Base-by-base conservation (phyloP, 805 yeast species). In the Barnettozyma sp. region DNA sequence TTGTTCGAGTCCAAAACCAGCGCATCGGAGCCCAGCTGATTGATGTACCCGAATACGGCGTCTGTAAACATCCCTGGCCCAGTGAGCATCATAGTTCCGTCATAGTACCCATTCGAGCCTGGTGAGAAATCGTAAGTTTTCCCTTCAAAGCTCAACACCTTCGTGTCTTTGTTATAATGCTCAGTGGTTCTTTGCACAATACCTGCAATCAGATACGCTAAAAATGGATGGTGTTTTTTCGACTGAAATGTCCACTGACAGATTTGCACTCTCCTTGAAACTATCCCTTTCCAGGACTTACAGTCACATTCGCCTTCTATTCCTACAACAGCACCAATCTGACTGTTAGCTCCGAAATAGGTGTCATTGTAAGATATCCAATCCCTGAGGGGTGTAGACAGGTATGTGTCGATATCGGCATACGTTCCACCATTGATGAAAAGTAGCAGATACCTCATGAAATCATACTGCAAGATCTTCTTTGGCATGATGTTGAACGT, bases 221-320 rank as follows among this genome's bases (percentile, higher is more conserved):
- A 62, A 18, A 76, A 58, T 10, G 82, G 82, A 52, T 76, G 82
- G 23, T 78, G 73, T 6, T 76, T 73, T 47, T 71, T 75, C 17
- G 78, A 66, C 53, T 74, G 78, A 30, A 76, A 58, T 7, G 78
- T 68, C 67, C 78, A 76, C 50, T 76, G 81, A 35, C 78, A 76
- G 46, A 76, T 70, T 49, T 76, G 81, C 26, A 76, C 60, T 48
- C 81, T 60, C 49, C 79, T 57, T 18, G 68, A 65, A 50, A 63
- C 60, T 39, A 70, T 65, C 33, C 63, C 61, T 40, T 66, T 62
- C 82, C 82, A 76, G 46, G 72, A 62, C 32, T 67, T 65, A 30
- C 67, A 66, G 37, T 65, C 70, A 35, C 72, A 59, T 46, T 76
- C 82, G 28, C 65, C 65, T 43, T 76, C 82, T 28, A 76, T 62